phyloP scores from a whole-genome alignment of 192 early-diverging fungal genomes.

The Coemansia sp. region DNA sequence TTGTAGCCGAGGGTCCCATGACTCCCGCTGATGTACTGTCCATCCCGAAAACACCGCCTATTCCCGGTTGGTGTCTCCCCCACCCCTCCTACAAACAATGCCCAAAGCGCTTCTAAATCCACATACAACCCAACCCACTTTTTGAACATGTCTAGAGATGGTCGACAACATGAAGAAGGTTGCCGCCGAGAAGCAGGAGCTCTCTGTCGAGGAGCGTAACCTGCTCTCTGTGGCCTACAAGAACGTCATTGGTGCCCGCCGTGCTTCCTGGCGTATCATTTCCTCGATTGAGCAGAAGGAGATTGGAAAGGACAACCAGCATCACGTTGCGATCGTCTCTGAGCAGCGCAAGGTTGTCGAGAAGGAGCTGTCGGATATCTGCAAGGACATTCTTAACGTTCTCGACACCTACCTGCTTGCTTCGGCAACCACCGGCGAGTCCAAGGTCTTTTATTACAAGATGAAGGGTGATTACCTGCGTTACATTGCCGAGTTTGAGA shows the following conservation, averaged over 20 bases:
- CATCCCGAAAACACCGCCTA: too few species aligned
- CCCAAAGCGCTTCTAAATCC: too few species aligned
- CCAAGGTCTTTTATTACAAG: slow-evolving; percentile 99
- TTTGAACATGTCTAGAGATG: slow-evolving; percentile 62
- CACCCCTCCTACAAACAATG: too few species aligned
- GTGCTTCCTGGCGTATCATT: slow-evolving; percentile 96
- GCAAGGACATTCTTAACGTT: slow-evolving; percentile 89
- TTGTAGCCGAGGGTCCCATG: too few species aligned
- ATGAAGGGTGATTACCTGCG: slow-evolving; percentile 99
- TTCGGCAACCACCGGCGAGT: slow-evolving; percentile 87
- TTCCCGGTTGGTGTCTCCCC: too few species aligned
- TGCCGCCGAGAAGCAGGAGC: slow-evolving; percentile 57
- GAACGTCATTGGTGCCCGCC: slow-evolving; percentile 96
- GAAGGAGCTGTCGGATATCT: slow-evolving; percentile 89
- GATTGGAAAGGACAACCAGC: slow-evolving; percentile 77
- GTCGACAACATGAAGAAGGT: slow-evolving; percentile 72
- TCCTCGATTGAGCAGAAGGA: slow-evolving; percentile 97
- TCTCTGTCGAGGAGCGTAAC: slow-evolving; percentile 97
- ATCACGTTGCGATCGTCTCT: slow-evolving; percentile 82
- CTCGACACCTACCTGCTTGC: slow-evolving; percentile 85
- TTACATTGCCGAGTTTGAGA: slow-evolving; percentile 98
- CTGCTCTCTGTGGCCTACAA: slow-evolving; percentile 97
- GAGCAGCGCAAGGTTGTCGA: slow-evolving; percentile 92
- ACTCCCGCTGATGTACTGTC: too few species aligned
- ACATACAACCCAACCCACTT: not conserved